A percentile compares a stretch with the other conserved stretches of the same genome.
phyloP scores from a whole-genome alignment of 179 eudicot species.

The Drosera spatulata region DNA sequence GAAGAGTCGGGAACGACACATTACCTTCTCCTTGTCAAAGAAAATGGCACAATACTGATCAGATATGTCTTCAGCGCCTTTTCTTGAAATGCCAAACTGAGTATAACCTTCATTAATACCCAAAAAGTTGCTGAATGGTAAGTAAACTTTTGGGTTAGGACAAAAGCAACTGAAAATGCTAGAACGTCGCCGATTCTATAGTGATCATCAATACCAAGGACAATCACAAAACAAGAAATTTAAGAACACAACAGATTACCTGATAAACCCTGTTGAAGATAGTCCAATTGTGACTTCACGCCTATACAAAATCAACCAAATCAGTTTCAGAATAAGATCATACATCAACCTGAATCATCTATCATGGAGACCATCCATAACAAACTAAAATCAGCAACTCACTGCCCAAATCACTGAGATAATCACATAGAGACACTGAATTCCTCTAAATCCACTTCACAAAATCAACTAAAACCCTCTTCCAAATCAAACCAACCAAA shows the following conservation, averaged over 20 bases:
- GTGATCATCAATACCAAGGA: neutral
- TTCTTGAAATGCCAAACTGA: constrained; percentile 89
- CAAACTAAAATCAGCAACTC: constrained; percentile 1
- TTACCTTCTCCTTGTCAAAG: constrained; percentile 88
- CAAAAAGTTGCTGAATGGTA: neutral
- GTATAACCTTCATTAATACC: constrained; percentile 44
- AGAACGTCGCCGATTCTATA: neutral
- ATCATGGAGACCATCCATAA: constrained; percentile 10
- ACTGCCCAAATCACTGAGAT: neutral
- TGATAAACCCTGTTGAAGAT: constrained; percentile 69
- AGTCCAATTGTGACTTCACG: constrained; percentile 61
- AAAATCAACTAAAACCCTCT: too few species aligned
- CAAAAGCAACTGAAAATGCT: neutral
- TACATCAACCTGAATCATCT: neutral
- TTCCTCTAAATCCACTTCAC: too few species aligned
- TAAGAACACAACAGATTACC: constrained; percentile 29
- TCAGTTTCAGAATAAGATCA: neutral
- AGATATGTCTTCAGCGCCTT: constrained; percentile 74
- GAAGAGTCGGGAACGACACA: neutral
- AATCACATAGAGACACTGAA: too few species aligned
- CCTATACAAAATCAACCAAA: constrained; percentile 27
- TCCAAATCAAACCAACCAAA: too few species aligned
- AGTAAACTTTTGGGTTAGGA: neutral
- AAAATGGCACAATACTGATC: constrained; percentile 88
- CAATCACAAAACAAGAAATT: neutral